A percentile compares a stretch with the other conserved stretches of the same genome.
These are phyloP conservation scores for Hypocreales sp. DNA, from an alignment of 2,329 filamentous ascomycete genomes.

Conservation along the genomic window DNA sequence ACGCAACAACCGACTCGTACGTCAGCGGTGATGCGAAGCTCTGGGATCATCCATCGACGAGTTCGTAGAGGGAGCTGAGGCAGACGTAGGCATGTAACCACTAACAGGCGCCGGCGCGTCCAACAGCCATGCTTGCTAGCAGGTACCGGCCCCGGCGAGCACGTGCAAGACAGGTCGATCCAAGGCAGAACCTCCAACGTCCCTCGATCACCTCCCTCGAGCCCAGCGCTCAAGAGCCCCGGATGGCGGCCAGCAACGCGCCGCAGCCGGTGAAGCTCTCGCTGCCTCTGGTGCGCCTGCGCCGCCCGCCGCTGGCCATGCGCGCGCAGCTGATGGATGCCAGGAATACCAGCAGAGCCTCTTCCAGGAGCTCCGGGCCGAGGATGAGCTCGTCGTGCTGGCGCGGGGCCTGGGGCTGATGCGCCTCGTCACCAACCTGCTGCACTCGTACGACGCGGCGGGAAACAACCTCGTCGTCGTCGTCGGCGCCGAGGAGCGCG, in stretches of 20 bases:
- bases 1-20: too few species aligned
- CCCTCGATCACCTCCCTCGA: not conserved
- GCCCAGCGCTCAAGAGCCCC: constrained; percentile 5
- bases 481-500: constrained; percentile 77
- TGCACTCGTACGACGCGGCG: constrained; percentile 92
- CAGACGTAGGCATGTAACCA: too few species aligned
- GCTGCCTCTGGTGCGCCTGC: constrained; percentile 34
- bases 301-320: not conserved
- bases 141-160: too few species aligned
- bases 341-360: constrained; percentile 88
- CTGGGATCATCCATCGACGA: too few species aligned
- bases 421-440: constrained; percentile 83
- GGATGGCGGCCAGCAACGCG: constrained; percentile 38
- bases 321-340: not conserved
- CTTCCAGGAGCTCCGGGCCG: constrained; percentile 74
- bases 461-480: constrained; percentile 86
- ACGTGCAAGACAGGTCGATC: too few species aligned
- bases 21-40: too few species aligned
- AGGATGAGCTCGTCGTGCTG: constrained; percentile 88
- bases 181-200: too few species aligned
- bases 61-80: too few species aligned
- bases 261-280: constrained; percentile 66
- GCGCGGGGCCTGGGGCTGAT: constrained; percentile 85
- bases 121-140: too few species aligned
- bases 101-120: too few species aligned